These are phyloP conservation scores for Eudorina sp. DNA, from an alignment of 139 green algal genomes.

Conservation along the genomic window DNA sequence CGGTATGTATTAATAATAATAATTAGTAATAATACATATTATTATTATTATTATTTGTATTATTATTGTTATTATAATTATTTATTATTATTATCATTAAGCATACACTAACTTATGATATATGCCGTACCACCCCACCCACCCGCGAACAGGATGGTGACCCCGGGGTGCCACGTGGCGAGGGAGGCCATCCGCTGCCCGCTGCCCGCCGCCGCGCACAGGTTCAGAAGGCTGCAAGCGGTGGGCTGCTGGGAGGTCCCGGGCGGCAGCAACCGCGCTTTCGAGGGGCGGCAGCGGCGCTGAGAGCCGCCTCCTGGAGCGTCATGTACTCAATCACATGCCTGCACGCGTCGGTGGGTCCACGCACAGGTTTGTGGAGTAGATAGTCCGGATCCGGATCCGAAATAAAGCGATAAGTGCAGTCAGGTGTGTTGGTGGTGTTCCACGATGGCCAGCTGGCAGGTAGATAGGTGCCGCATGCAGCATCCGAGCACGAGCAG, in stretches of 20 bases:
- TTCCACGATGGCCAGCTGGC: not conserved
- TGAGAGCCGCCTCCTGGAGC: not conserved
- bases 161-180: not conserved
- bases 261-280: not conserved
- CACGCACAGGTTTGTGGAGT: not conserved
- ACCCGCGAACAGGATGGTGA: not conserved
- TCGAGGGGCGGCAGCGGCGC: not conserved
- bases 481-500: not conserved
- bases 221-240: not conserved
- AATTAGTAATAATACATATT: too few relatives aligned
- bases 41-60: too few relatives aligned
- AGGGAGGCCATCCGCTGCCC: not conserved
- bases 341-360: not conserved
- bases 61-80: too few relatives aligned
- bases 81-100: too few relatives aligned
- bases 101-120: too few relatives aligned
- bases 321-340: conserved; percentile 2
- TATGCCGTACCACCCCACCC: too few relatives aligned
- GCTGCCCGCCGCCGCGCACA: not conserved
- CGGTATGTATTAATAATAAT: too few relatives aligned
- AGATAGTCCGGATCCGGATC: not conserved
- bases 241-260: not conserved
- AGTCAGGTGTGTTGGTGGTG: not conserved
- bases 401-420: not conserved
- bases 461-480: not conserved